Conservation (phyloP, 176 grass and related monocot genomes). For the Zea luxurians region DNA sequence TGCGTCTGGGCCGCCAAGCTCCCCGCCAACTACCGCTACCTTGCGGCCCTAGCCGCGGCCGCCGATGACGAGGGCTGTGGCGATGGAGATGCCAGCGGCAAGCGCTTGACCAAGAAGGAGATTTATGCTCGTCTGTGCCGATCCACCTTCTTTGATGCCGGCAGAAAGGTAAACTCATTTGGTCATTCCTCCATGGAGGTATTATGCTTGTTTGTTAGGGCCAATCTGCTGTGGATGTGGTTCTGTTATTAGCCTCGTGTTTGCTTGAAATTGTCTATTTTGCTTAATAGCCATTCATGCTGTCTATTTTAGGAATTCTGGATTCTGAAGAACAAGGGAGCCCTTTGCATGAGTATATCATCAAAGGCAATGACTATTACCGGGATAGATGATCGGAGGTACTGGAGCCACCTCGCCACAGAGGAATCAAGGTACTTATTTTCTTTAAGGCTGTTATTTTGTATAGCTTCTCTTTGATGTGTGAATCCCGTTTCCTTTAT, state of each 20-base stretch:
- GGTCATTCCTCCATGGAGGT: slow-evolving; percentile 5
- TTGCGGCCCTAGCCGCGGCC: slow-evolving; percentile 53
- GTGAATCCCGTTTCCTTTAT: background rate
- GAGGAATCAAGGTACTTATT: slow-evolving; percentile 78
- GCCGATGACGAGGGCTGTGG: slow-evolving; percentile 40
- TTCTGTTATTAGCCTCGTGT: background rate
- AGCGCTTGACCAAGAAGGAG: slow-evolving; percentile 60
- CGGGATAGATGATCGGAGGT: slow-evolving; percentile 82
- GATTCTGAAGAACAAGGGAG: slow-evolving; percentile 69
- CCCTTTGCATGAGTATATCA: slow-evolving; percentile 79
- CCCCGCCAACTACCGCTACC: slow-evolving; percentile 71
- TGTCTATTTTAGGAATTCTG: slow-evolving; percentile 73
- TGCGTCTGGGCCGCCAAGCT: slow-evolving; percentile 79
- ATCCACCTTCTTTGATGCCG: slow-evolving; percentile 61
- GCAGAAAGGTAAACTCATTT: slow-evolving; percentile 56
- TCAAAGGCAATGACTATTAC: slow-evolving; percentile 88
- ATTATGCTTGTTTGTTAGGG: background rate
- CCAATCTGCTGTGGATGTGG: slow-evolving; percentile 1
- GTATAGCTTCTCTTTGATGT: background rate
- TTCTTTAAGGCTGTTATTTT: background rate
- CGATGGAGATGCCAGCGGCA: slow-evolving; percentile 35
- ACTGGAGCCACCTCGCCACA: slow-evolving; percentile 77
- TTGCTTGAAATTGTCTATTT: slow-evolving; percentile 19
- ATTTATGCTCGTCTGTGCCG: slow-evolving; percentile 74
- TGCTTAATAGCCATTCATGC: background rate